phyloP scores from a whole-genome alignment of 1,284 basidiomycete genomes.

The Ceraceosorus guamensis region DNA sequence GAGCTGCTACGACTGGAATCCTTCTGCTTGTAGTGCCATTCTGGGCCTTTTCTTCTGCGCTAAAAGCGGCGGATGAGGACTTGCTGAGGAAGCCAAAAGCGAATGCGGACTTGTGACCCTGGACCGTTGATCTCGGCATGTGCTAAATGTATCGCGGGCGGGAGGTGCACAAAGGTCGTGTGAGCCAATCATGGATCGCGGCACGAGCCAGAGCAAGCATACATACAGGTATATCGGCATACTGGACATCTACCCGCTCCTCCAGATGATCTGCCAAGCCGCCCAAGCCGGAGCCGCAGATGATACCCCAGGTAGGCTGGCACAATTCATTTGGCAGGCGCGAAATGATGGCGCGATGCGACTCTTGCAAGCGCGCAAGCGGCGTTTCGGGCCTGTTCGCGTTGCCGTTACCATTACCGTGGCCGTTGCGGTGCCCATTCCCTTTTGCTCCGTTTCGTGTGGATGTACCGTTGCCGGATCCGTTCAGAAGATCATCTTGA shows the following conservation, averaged over 20 bases:
- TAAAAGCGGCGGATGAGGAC: background rate
- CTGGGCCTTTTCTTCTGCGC: too few species aligned
- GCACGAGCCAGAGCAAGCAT: too few species aligned
- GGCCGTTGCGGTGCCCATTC: too few species aligned
- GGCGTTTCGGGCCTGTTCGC: too few species aligned
- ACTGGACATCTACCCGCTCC: constrained; percentile 21
- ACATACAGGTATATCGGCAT: constrained; percentile 26
- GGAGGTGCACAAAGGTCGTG: too few species aligned
- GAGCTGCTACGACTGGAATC: constrained; percentile 72
- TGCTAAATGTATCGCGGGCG: too few species aligned
- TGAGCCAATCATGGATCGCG: too few species aligned
- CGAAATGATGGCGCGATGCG: constrained; percentile 20
- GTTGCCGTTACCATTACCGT: too few species aligned
- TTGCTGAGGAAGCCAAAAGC: constrained; percentile 65
- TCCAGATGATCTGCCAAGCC: constrained; percentile 21
- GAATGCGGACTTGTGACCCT: constrained; percentile 66
- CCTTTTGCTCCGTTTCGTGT: too few species aligned
- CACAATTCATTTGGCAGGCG: constrained; percentile 14
- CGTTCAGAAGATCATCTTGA: too few species aligned
- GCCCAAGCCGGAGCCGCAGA: constrained; percentile 32
- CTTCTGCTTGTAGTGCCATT: too few species aligned
- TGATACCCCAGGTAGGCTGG: constrained; percentile 33
- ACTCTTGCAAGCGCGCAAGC: constrained; percentile 18
- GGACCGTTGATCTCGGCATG: constrained; percentile 52
- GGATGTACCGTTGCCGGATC: too few species aligned